Percentiles rank a stretch among this genome's conserved stretches.
These are phyloP conservation scores for Glaciozyma antarctica DNA, from an alignment of 768 basidiomycete species.

Conservation along the genomic window DNA sequence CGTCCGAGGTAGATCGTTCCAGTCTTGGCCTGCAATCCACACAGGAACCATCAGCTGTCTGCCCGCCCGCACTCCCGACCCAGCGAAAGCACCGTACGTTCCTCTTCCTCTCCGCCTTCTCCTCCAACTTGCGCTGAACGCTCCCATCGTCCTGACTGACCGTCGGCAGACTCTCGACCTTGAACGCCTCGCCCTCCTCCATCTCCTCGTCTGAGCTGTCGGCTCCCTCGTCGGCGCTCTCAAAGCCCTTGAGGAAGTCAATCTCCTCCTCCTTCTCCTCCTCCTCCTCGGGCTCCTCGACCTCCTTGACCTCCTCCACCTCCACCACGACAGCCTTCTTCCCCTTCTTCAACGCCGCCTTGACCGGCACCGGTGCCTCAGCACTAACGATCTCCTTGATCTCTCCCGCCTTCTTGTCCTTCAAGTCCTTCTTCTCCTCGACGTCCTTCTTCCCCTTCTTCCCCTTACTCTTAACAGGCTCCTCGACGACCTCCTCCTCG, in stretches of 20 bases:
- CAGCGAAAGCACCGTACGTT: neutral
- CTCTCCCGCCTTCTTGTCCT: conserved; percentile 27
- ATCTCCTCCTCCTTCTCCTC: conserved; percentile 35
- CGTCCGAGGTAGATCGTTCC: conserved; percentile 85
- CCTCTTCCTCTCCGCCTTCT: conserved; percentile 27
- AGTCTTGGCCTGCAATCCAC: conserved; percentile 41
- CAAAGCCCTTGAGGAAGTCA: conserved; percentile 31
- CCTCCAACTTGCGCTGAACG: conserved; percentile 29
- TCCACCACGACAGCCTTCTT: conserved; percentile 2
- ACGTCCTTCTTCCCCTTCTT: conserved; percentile 24
- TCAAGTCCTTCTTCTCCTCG: conserved; percentile 18
- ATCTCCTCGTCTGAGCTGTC: conserved; percentile 37
- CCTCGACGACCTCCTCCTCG: neutral
- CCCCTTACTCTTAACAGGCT: conserved; percentile 1
- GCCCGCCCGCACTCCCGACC: neutral
- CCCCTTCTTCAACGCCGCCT: conserved; percentile 52
- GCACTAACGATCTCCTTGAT: conserved; percentile 53
- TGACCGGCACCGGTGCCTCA: conserved; percentile 66
- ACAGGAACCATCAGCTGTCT: no score
- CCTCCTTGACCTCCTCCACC: conserved; percentile 35
- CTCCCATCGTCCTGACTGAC: conserved; percentile 19
- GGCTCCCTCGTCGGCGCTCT: conserved; percentile 38
- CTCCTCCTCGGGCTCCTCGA: conserved; percentile 31
- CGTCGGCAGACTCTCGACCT: conserved; percentile 21
- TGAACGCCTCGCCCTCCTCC: conserved; percentile 18